Evolutionary conservation across 2,329 filamentous ascomycete species (phyloP), one percentile per base, ranked within the genome.

Genomic region (Cordyceps sp.): DNA sequence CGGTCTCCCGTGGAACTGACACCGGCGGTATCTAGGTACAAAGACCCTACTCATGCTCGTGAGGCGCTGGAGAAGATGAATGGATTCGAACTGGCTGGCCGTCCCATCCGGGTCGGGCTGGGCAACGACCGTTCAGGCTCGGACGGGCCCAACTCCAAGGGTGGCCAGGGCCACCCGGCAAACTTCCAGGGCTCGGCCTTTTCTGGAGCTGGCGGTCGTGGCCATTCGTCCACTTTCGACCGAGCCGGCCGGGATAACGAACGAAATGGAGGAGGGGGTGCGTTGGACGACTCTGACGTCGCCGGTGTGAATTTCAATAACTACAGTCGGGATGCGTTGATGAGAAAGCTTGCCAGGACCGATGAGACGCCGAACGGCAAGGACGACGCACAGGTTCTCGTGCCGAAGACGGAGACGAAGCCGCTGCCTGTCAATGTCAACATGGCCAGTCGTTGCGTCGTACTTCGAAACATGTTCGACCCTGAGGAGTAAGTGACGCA

Each of bases 41-140:
- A 79, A 48, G 82, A 96, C 50, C 85, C 88, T 36, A 73, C 74
- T 41, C 77, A 94, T 57, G 90, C 90, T 50, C 83, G 88, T 52
- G 83, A 93, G 55, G 92, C 90, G 39, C 66, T 98, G 41, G 85
- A 94, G 57, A 93, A 94, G 61, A 94, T 98, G 88, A 98, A 98
- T 59, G 86, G 88, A 42, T 98, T 96, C 62, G 90, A 96, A 60
- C 76, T 98, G 45, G 90, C 90, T 48, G 86, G 86, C 58, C 86
- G 90, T 54, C 85, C 86, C 41, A 96, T 98, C 55, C 85, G 90
- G 53, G 92, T 98, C 57, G 90, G 90, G 58, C 83, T 98, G 64
- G 90, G 90, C 60, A 98, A 94, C 65, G 90, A 98, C 81, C 96
- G 96, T 73, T 96, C 96, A 62, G 96, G 86, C 59, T 81, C 86